Evolutionary conservation across 495 filamentous ascomycete genomes (phyloP).

Genomic region (Xylaria acuta): DNA sequence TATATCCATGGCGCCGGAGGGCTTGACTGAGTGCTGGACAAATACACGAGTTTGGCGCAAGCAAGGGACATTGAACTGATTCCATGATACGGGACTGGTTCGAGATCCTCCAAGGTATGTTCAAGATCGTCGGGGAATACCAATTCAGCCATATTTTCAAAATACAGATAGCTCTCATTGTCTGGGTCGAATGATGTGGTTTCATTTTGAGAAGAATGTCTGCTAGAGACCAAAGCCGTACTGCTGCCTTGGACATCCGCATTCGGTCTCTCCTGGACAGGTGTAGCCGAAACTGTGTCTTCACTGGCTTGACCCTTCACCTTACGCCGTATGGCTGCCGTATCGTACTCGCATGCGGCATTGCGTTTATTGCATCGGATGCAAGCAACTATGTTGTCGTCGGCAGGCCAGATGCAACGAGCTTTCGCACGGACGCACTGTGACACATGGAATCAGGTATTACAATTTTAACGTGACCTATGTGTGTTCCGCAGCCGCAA

Average conservation of each 20-base stretch:
- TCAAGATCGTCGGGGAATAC: background rate
- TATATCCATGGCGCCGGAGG: background rate
- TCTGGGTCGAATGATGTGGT: background rate
- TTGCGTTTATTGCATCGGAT: background rate
- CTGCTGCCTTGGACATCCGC: background rate
- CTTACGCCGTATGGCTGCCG: background rate
- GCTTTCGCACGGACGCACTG: constrained; percentile 24
- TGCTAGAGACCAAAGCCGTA: background rate
- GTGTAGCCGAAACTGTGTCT: background rate
- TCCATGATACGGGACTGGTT: background rate
- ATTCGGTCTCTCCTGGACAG: background rate
- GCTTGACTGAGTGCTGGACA: background rate
- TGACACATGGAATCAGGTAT: background rate
- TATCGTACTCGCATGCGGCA: constrained; percentile 1
- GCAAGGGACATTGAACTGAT: background rate
- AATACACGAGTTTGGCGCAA: background rate
- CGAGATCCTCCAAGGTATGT: background rate
- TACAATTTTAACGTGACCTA: background rate
- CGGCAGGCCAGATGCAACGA: constrained; percentile 17
- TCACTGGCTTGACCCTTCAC: background rate
- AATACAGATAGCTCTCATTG: background rate
- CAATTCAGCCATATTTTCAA: background rate
- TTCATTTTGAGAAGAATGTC: background rate
- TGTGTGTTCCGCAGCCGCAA: background rate
- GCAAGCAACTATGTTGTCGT: background rate